Conservation (phyloP, 2,329 filamentous ascomycete species). For the Aspergillus latus region DNA sequence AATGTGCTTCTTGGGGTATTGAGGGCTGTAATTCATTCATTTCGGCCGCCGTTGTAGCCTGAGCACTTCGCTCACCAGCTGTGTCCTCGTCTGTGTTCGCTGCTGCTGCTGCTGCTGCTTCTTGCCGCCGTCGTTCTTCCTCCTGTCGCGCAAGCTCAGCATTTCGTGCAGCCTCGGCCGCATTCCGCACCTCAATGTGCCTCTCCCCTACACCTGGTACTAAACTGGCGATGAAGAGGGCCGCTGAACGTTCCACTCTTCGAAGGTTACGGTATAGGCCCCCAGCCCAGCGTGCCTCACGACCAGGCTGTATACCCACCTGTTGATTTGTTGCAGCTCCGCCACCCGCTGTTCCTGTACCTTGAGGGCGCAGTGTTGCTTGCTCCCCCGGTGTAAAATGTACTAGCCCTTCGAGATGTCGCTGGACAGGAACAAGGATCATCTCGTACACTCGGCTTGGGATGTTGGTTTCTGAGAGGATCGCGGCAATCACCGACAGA, state of each 20-base stretch:
- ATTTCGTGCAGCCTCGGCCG: conserved; percentile 45
- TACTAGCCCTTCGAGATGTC: conserved; percentile 47
- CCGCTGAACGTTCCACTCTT: conserved; percentile 55
- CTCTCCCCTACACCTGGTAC: conserved; percentile 63
- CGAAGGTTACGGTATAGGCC: conserved; percentile 38
- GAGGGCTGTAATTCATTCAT: conserved; percentile 5
- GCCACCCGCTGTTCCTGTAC: conserved; percentile 8
- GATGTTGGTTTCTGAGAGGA: conserved; percentile 44
- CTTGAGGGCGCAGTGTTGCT: conserved; percentile 5
- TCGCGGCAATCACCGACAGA: conserved; percentile 38
- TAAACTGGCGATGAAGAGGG: conserved; percentile 63
- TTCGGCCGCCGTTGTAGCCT: neutral
- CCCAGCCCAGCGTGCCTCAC: conserved; percentile 2
- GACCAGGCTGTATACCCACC: conserved; percentile 7
- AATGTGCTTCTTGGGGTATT: conserved; percentile 19
- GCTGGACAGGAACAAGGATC: conserved; percentile 43
- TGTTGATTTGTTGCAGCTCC: conserved; percentile 8
- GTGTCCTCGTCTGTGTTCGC: conserved; percentile 5
- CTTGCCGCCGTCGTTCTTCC: conserved; percentile 24
- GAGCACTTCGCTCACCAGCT: neutral
- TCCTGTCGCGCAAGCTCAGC: conserved; percentile 30
- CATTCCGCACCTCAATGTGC: conserved; percentile 57
- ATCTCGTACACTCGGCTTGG: conserved; percentile 35
- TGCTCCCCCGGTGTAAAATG: conserved; percentile 30
- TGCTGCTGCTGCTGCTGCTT: conserved; percentile 21